These are phyloP conservation scores for Penicillium sp. DNA, from an alignment of 2,329 filamentous ascomycete species.

Conservation along the genomic window DNA sequence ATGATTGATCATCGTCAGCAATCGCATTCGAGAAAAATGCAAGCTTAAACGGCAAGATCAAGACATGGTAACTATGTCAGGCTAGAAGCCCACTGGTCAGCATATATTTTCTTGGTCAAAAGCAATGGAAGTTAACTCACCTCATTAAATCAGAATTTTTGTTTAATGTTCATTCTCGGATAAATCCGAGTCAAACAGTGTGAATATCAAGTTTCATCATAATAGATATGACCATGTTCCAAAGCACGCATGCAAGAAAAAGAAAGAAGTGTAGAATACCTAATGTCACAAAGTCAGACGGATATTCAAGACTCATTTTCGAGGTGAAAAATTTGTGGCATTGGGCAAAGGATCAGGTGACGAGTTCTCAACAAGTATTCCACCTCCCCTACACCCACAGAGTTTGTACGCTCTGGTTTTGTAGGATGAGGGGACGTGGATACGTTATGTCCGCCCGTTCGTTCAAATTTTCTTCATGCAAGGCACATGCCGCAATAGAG, in stretches of 20 bases:
- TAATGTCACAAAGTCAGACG: conserved; percentile 20
- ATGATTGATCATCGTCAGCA: conserved; percentile 29
- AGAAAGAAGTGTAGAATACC: conserved; percentile 24
- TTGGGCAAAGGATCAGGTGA: conserved; percentile 55
- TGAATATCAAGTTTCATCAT: conserved; percentile 68
- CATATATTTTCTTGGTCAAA: conserved; percentile 2
- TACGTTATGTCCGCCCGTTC: conserved; percentile 68
- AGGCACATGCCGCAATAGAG: conserved; percentile 20
- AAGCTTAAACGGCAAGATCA: conserved; percentile 26
- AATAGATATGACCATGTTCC: conserved; percentile 41
- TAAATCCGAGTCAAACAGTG: conserved; percentile 64
- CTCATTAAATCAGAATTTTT: conserved; percentile 75
- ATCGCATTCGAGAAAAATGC: conserved; percentile 20
- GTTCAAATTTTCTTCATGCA: conserved; percentile 65
- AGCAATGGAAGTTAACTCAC: conserved; percentile 35
- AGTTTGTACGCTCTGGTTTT: conserved; percentile 64
- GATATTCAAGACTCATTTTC: conserved; percentile 16
- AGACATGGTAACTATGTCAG: conserved; percentile 44
- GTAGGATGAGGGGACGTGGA: conserved; percentile 51
- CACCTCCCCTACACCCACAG: conserved; percentile 55
- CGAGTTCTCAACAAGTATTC: conserved; percentile 68
- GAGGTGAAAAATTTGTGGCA: conserved; percentile 14
- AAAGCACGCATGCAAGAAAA: conserved; percentile 16
- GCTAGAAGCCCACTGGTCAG: conserved; percentile 39
- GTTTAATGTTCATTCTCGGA: conserved; percentile 59